Percentiles rank a stretch among this genome's conserved stretches.
Conservation (phyloP, 495 filamentous ascomycete species). For the Neurospora sp. region DNA sequence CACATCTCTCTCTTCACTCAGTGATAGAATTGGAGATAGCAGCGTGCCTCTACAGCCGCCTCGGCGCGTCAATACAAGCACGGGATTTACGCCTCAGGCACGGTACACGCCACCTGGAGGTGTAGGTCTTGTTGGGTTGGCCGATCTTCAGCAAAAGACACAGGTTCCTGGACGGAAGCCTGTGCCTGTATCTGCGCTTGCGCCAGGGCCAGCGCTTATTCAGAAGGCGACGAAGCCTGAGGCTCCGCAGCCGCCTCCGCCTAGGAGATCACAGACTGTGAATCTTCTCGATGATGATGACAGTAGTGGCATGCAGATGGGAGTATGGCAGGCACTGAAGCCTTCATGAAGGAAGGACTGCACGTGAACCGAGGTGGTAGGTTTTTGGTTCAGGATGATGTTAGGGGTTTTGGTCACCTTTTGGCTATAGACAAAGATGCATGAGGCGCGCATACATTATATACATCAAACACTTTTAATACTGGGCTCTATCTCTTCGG, state of each 20-base stretch:
- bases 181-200: neutral
- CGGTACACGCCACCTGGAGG: slow-evolving; percentile 10
- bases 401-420: neutral
- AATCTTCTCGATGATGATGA: slow-evolving; percentile 33
- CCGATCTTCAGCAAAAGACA: slow-evolving; percentile 2
- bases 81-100: slow-evolving; percentile 3
- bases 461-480: neutral
- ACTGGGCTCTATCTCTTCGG: neutral
- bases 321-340: slow-evolving; percentile 39
- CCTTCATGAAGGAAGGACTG: slow-evolving; percentile 13
- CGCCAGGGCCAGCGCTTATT: neutral
- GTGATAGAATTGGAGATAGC: neutral
- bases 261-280: slow-evolving; percentile 15
- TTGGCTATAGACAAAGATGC: neutral
- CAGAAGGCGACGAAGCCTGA: neutral
- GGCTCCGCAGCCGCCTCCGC: slow-evolving; percentile 12
- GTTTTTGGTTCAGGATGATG: neutral
- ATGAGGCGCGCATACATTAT: slow-evolving; percentile 3
- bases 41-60: slow-evolving; percentile 6
- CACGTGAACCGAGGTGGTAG: neutral
- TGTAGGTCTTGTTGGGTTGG: slow-evolving; percentile 15
- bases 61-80: slow-evolving; percentile 8
- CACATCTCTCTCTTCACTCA: neutral
- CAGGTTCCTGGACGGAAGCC: slow-evolving; percentile 13
- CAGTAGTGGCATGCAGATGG: slow-evolving; percentile 24